Conservation (phyloP, 495 filamentous ascomycete genomes). For the Xylaria scruposa region DNA sequence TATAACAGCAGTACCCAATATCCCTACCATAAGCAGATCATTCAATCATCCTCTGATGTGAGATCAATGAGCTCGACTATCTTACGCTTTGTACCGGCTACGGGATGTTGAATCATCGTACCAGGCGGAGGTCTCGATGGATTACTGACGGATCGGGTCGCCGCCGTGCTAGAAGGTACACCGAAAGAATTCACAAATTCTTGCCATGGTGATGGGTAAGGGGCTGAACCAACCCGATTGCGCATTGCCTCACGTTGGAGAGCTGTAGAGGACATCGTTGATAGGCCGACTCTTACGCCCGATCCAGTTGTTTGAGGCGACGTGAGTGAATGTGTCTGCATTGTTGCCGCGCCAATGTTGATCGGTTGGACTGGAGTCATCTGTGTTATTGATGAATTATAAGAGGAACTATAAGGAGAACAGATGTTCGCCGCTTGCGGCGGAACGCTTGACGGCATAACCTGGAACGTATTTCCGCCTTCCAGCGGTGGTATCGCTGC, state of each 20-base stretch:
- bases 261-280: background rate
- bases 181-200: background rate
- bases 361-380: background rate
- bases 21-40: background rate
- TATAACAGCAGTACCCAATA: background rate
- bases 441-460: background rate
- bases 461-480: background rate
- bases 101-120: slow-evolving; percentile 7
- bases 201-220: background rate
- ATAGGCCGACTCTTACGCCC: background rate
- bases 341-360: background rate
- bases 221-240: background rate
- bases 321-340: background rate
- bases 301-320: background rate
- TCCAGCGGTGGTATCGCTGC: background rate
- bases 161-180: background rate
- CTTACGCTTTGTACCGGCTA: slow-evolving; percentile 26
- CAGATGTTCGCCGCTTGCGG: background rate
- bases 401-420: too few species aligned
- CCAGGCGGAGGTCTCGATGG: slow-evolving; percentile 2
- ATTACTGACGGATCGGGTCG: background rate
- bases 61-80: slow-evolving; percentile 30
- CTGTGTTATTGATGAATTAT: background rate
- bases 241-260: background rate
- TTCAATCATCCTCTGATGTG: slow-evolving; percentile 28